phyloP scores from a whole-genome alignment of 768 basidiomycete species.

The Cubamyces lactineus region DNA sequence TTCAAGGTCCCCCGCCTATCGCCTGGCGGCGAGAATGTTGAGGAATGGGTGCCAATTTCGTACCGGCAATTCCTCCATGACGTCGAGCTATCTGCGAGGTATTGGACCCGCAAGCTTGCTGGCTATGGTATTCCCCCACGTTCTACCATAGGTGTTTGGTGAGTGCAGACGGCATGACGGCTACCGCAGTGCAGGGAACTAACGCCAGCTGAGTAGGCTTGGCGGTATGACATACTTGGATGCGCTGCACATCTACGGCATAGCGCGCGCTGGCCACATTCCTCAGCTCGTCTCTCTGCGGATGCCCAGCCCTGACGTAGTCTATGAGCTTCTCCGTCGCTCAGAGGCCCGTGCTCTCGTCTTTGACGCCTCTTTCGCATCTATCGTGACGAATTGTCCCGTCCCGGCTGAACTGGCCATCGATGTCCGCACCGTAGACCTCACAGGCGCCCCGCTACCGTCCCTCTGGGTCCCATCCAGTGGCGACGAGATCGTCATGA shows the following conservation, averaged over 20 bases:
- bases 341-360: conserved; percentile 65
- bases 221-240: conserved; percentile 70
- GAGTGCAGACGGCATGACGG: conserved; percentile 30
- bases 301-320: conserved; percentile 66
- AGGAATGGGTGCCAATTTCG: conserved; percentile 60
- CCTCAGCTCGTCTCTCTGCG: conserved; percentile 77
- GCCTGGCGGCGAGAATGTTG: conserved; percentile 42
- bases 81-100: conserved; percentile 62
- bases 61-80: conserved; percentile 63
- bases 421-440: conserved; percentile 42
- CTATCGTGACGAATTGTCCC: conserved; percentile 47
- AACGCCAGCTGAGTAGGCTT: conserved; percentile 48
- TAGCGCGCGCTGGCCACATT: conserved; percentile 72
- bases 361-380: conserved; percentile 59
- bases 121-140: conserved; percentile 47
- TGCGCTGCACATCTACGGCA: conserved; percentile 69
- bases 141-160: conserved; percentile 73
- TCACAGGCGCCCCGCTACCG: conserved; percentile 46
- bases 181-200: conserved; percentile 1
- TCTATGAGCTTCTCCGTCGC: conserved; percentile 64
- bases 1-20: conserved; percentile 60
- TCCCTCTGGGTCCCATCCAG: conserved; percentile 39
- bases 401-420: conserved; percentile 52
- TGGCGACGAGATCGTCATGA: conserved; percentile 55
- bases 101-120: conserved; percentile 56